These are phyloP conservation scores for Haberlea rhodopensis DNA, from an alignment of 257 asterid genomes.

Conservation along the genomic window DNA sequence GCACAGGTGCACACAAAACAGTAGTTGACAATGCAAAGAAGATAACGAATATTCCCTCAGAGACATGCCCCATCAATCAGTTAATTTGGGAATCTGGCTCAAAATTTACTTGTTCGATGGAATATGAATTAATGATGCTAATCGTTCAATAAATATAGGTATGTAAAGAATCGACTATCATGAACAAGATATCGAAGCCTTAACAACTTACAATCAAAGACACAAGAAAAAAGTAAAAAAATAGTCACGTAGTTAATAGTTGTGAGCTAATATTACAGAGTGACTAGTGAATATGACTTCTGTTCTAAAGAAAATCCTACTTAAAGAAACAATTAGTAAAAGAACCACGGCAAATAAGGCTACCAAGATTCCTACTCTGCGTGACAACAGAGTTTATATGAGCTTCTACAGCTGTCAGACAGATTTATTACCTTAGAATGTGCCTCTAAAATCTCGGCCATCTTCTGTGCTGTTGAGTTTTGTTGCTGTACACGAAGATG, in stretches of 20 bases:
- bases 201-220: background rate
- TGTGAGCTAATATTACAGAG: too few relatives aligned
- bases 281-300: background rate
- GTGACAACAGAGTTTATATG: background rate
- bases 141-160: background rate
- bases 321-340: too few relatives aligned
- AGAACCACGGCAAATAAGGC: background rate
- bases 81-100: background rate
- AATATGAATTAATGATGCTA: background rate
- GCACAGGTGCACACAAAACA: background rate
- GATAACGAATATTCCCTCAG: background rate
- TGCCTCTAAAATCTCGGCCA: slow-evolving; percentile 98
- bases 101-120: background rate
- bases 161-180: background rate
- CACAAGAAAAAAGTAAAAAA: background rate
- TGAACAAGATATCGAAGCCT: background rate
- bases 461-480: slow-evolving; percentile 88
- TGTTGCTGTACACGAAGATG: slow-evolving; percentile 97
- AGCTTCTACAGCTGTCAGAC: slow-evolving; percentile 4
- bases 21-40: background rate
- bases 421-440: slow-evolving; percentile 78
- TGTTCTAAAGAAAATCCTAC: background rate
- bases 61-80: background rate
- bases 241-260: too few relatives aligned
- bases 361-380: slow-evolving; percentile 6